Base-by-base conservation (phyloP, 139 green algal genomes). In the Tetradesmus obliquus region DNA sequence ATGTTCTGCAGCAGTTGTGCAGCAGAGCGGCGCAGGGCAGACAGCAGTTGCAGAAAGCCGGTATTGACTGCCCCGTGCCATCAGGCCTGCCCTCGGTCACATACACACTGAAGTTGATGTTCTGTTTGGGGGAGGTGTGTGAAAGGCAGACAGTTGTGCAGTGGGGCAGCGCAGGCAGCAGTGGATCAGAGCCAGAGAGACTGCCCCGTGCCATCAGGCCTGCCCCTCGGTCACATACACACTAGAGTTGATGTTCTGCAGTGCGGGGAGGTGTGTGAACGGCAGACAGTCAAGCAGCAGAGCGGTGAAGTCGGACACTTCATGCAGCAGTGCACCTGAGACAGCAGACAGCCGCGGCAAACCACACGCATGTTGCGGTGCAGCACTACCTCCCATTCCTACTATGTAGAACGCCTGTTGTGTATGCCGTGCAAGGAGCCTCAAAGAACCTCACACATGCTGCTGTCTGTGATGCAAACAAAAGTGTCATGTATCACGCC, bases 171-270 rank as follows among this genome's bases (percentile, higher is more conserved):
- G 32, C 32, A 45, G 32, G 32, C 84, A 55, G 3, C 19, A 62
- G 19, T 45, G 32, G 32, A 45, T 45, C 15, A 66, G 13, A n/a
- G 82, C 12, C 13, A 45, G 32, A 45, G 32, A 45, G 32, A 45
- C 57, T 98, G 88, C 10, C 98, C 97, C 3, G 96, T 97, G 84
- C 93, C 95, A 91, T 99, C 97, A 0, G 97, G 96, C 22, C 98
- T 94, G 0, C 97, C 97, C 97, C 92, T 99, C 97, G 1, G 98
- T 99, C 17, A 98, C 94, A 2, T 99, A 94, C n/a, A 99, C 98
- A 84, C 92, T 98, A 94, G 99, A 99, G 69, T 97, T 94, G 19
- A 95, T 96, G 62, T 97, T 96, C 95, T 98, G 95, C 76, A 87
- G 66, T 45, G 32, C 32, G 32, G 32, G 32, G 32, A 45, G 32